Conservation (phyloP, 1,284 basidiomycete genomes). For the Abortiporus biennis region DNA sequence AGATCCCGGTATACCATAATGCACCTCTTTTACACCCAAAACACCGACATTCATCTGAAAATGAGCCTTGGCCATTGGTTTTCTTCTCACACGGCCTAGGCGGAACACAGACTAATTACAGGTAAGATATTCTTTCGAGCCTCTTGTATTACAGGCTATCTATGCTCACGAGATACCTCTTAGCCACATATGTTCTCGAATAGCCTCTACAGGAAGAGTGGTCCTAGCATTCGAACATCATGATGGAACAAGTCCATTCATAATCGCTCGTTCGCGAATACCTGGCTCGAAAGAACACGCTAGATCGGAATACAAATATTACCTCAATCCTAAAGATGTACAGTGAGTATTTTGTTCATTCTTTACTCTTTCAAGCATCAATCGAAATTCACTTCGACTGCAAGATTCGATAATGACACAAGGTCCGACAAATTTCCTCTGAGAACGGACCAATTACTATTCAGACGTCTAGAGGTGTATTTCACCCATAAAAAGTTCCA, state of each 20-base stretch:
- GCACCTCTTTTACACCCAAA: conserved; percentile 45
- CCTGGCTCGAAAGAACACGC: conserved; percentile 15
- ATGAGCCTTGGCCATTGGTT: conserved; percentile 56
- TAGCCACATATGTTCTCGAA: conserved; percentile 62
- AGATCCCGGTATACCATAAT: conserved; percentile 55
- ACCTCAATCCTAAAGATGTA: conserved; percentile 20
- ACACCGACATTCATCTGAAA: conserved; percentile 2
- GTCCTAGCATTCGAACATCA: conserved; percentile 75
- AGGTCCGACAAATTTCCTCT: conserved; percentile 12
- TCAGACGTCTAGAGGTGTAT: conserved; percentile 64
- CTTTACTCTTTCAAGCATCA: not conserved
- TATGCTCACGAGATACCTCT: too few species aligned
- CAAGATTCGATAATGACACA: conserved; percentile 10
- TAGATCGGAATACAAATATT: conserved; percentile 14
- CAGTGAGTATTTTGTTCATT: conserved; percentile 14
- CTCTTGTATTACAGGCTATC: conserved; percentile 5
- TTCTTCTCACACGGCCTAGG: conserved; percentile 81
- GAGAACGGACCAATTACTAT: conserved; percentile 58
- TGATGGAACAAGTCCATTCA: conserved; percentile 62
- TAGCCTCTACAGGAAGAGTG: conserved; percentile 71
- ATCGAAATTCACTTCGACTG: not conserved
- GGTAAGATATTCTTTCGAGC: conserved; percentile 28
- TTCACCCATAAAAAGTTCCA: conserved; percentile 34
- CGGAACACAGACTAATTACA: conserved; percentile 70
- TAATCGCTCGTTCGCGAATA: conserved; percentile 26